Evolutionary conservation across 1,284 basidiomycete genomes (phyloP).

Genomic region (Irpex sp.): DNA sequence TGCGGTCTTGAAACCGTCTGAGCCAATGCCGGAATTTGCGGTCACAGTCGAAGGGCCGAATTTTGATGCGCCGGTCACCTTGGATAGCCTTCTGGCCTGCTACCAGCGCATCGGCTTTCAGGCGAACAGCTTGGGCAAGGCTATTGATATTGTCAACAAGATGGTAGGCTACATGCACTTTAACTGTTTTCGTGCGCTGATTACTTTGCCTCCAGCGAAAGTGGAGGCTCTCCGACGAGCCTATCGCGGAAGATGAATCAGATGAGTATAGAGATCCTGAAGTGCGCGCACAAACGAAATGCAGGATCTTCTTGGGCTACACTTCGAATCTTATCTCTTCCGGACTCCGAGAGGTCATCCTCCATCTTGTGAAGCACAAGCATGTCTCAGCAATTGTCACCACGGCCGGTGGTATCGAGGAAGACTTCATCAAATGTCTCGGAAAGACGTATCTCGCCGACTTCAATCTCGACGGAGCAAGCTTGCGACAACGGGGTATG

Average conservation of each 20-base stretch:
- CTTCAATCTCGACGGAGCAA: conserved; percentile 90
- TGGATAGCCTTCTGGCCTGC: conserved; percentile 71
- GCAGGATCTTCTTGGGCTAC: conserved; percentile 94
- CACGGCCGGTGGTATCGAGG: conserved; percentile 97
- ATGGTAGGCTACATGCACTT: conserved; percentile 57
- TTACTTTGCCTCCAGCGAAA: conserved; percentile 47
- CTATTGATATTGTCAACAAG: conserved; percentile 86
- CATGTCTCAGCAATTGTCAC: conserved; percentile 92
- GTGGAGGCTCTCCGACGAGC: conserved; percentile 85
- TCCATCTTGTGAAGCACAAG: conserved; percentile 92
- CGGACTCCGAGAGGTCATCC: conserved; percentile 90
- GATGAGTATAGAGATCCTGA: conserved; percentile 59
- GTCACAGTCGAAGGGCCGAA: conserved; percentile 85
- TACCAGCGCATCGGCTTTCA: conserved; percentile 96
- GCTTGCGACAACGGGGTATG: conserved; percentile 84
- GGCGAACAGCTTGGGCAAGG: conserved; percentile 85
- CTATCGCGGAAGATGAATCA: conserved; percentile 61
- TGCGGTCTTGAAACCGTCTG: conserved; percentile 77
- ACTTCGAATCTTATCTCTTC: conserved; percentile 99
- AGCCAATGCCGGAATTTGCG: conserved; percentile 69
- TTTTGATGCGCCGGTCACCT: conserved; percentile 69
- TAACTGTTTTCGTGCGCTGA: conserved; percentile 4
- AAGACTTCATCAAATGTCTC: conserved; percentile 99
- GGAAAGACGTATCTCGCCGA: conserved; percentile 94
- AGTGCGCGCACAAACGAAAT: conserved; percentile 66